Evolutionary conservation across 352 stramenopile genomes (phyloP).

Genomic region (Halophytophthora batemanensis): DNA sequence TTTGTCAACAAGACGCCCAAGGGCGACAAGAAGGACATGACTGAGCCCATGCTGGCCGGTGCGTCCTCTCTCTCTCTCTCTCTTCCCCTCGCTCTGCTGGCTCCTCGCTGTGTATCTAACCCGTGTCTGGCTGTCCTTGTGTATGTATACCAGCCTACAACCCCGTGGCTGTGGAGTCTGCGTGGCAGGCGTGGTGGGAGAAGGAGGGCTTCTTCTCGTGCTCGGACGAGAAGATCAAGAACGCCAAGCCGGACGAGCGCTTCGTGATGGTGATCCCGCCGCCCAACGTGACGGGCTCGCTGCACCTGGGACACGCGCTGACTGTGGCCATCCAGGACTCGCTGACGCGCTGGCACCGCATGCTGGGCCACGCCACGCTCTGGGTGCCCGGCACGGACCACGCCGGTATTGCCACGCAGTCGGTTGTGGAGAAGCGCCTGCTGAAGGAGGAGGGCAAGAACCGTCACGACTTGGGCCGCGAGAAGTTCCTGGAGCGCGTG

Average conservation of each 20-base stretch:
- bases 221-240: conserved; percentile 81
- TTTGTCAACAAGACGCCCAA: conserved; percentile 95
- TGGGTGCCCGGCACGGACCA: conserved; percentile 98
- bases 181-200: conserved; percentile 99
- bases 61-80: too few relatives aligned
- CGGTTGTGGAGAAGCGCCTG: conserved; percentile 88
- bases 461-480: conserved; percentile 88
- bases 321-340: conserved; percentile 98
- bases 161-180: conserved; percentile 94
- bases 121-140: too few relatives aligned
- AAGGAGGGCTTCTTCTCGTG: conserved; percentile 94
- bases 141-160: conserved; percentile 83
- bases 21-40: conserved; percentile 94
- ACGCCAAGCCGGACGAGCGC: conserved; percentile 75
- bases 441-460: conserved; percentile 80
- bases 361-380: conserved; percentile 96
- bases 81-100: too few relatives aligned
- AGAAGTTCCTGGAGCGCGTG: conserved; percentile 93
- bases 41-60: conserved; percentile 77
- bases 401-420: conserved; percentile 98
- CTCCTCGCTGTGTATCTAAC: too few relatives aligned
- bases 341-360: conserved; percentile 97
- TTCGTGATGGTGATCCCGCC: conserved; percentile 98
- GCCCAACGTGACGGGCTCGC: conserved; percentile 83
- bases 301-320: conserved; percentile 99